Evolutionary conservation across 192 early-diverging fungal species (phyloP).

Genomic region (Backusella morwellensis): DNA sequence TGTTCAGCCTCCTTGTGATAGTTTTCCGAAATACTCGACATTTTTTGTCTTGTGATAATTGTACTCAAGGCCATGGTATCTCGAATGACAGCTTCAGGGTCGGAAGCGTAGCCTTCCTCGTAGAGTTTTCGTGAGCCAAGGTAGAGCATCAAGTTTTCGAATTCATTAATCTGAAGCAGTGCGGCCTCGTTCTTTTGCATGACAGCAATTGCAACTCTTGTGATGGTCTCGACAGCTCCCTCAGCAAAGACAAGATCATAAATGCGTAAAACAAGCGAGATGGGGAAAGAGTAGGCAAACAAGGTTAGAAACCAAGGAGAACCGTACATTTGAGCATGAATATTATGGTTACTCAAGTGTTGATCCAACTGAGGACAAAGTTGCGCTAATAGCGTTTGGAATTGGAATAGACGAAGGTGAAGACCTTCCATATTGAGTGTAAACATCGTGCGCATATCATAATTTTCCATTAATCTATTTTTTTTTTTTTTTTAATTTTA

Average conservation of each 20-base stretch:
- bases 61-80: conserved; percentile 75
- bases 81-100: conserved; percentile 65
- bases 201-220: conserved; percentile 85
- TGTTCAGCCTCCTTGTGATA: conserved; percentile 53
- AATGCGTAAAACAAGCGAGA: conserved; percentile 83
- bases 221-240: conserved; percentile 84
- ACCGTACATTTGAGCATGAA: conserved; percentile 86
- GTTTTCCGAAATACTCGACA: conserved; percentile 66
- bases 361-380: conserved; percentile 68
- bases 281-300: conserved; percentile 94
- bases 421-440: conserved; percentile 91
- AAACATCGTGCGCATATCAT: conserved; percentile 87
- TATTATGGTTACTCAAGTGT: conserved; percentile 73
- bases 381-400: conserved; percentile 73
- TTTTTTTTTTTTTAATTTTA: not conserved
- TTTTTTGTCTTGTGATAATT: conserved; percentile 64
- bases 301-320: conserved; percentile 97
- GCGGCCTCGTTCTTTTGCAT: conserved; percentile 78
- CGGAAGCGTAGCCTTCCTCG: conserved; percentile 61
- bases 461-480: conserved; percentile 85
- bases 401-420: conserved; percentile 85
- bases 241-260: conserved; percentile 91
- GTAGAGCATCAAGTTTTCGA: conserved; percentile 81
- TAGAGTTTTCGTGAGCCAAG: conserved; percentile 76
- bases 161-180: conserved; percentile 68